Conservation (phyloP, 495 filamentous ascomycete species). For the Trypethelium eluteriae region DNA sequence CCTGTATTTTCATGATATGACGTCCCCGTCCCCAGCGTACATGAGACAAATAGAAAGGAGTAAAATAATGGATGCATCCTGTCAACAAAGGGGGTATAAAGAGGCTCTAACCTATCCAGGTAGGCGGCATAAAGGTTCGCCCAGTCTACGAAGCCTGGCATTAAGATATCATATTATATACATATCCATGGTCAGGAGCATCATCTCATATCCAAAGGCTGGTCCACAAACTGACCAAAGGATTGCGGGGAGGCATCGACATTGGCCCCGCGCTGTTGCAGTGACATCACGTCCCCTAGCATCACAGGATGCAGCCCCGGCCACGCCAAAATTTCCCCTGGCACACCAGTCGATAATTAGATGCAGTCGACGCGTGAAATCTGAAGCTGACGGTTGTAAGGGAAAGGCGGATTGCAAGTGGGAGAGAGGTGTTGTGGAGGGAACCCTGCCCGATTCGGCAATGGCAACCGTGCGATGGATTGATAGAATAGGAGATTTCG, state of each 20-base stretch:
- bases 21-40: neutral
- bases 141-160: neutral
- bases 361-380: neutral
- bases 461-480: neutral
- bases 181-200: neutral
- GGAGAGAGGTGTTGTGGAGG: neutral
- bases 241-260: neutral
- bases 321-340: too few species aligned
- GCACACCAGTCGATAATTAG: too few species aligned
- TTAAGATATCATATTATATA: neutral
- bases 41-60: constrained; percentile 7
- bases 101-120: neutral
- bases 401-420: neutral
- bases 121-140: neutral
- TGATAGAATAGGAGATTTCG: neutral
- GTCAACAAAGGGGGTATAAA: neutral
- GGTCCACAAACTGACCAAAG: neutral
- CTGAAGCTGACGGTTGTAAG: neutral
- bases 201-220: neutral
- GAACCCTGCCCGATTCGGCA: neutral
- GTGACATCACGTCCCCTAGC: neutral
- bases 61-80: neutral
- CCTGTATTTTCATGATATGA: constrained; percentile 25
- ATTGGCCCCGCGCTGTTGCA: neutral
- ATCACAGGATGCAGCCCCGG: neutral